phyloP scores from a whole-genome alignment of 805 yeast genomes.

The Torulaspora indica region DNA sequence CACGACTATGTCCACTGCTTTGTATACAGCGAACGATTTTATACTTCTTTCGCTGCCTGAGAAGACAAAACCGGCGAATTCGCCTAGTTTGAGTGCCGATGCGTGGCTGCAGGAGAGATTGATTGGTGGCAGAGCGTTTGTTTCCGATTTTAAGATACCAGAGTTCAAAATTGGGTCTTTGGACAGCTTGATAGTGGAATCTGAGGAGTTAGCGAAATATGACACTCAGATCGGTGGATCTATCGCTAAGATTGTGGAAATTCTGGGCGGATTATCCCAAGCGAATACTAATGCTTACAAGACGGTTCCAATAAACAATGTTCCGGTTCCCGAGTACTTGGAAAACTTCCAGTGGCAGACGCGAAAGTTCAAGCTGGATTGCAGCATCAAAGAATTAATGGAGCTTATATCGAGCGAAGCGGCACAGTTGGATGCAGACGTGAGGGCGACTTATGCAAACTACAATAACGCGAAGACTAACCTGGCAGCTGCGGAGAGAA shows the following conservation, averaged over 20 bases:
- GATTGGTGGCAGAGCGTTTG: constrained; percentile 54
- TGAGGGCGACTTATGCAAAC: constrained; percentile 64
- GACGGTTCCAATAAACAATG: constrained; percentile 49
- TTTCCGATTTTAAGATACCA: constrained; percentile 62
- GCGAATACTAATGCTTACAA: constrained; percentile 46
- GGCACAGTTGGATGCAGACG: constrained; percentile 76
- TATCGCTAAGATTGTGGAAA: constrained; percentile 71
- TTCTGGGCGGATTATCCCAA: constrained; percentile 47
- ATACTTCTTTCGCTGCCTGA: constrained; percentile 53
- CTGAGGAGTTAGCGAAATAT: constrained; percentile 79
- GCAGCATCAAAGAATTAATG: constrained; percentile 72
- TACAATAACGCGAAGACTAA: constrained; percentile 82
- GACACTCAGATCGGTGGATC: constrained; percentile 74
- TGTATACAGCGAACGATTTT: constrained; percentile 35
- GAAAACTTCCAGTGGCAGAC: constrained; percentile 84
- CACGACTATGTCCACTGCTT: constrained; percentile 26
- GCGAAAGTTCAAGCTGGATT: constrained; percentile 79
- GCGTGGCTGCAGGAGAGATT: constrained; percentile 54
- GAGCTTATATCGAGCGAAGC: constrained; percentile 70
- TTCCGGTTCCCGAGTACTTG: constrained; percentile 52
- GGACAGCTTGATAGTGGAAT: constrained; percentile 83
- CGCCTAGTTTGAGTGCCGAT: constrained; percentile 38
- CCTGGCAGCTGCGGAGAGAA: constrained; percentile 83
- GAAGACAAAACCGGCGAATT: constrained; percentile 50
- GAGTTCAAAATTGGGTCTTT: constrained; percentile 90